phyloP scores from a whole-genome alignment of 148 eudicot genomes.

The Vaccinium myrtillus region DNA sequence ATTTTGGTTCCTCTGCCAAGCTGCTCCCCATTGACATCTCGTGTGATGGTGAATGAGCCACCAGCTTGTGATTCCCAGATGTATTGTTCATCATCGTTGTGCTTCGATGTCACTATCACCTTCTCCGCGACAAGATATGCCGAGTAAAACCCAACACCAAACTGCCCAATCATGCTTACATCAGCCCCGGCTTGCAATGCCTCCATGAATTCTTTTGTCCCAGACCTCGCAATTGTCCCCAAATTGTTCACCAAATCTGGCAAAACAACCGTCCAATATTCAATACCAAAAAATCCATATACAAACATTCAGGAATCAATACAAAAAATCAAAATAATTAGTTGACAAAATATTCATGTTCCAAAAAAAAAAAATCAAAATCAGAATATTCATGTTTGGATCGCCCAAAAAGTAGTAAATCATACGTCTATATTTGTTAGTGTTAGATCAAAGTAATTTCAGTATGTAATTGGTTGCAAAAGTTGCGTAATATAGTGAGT shows the following conservation, averaged over 20 bases:
- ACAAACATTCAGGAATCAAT: neutral
- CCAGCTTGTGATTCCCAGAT: conserved; percentile 93
- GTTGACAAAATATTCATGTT: no score
- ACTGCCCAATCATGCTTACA: conserved; percentile 97
- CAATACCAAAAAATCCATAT: neutral
- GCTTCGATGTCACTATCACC: conserved; percentile 85
- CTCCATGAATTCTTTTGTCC: conserved; percentile 94
- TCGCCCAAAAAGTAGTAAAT: no score
- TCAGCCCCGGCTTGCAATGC: conserved; percentile 94
- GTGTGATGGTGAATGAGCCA: conserved; percentile 81
- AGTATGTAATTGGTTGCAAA: no score
- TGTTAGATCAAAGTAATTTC: no score
- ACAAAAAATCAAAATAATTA: neutral
- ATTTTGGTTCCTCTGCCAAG: conserved; percentile 93
- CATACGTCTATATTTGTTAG: no score
- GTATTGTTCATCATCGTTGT: conserved; percentile 86
- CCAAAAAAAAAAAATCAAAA: no score
- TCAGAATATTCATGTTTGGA: no score
- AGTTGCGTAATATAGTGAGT: no score
- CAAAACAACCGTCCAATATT: neutral
- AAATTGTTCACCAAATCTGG: conserved; percentile 89
- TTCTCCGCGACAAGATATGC: conserved; percentile 90
- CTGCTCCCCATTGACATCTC: conserved; percentile 69
- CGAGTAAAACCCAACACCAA: conserved; percentile 90
- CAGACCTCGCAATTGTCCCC: conserved; percentile 93